Conservation (phyloP, 2,329 filamentous ascomycete genomes). For the Fusarium xylarioides region DNA sequence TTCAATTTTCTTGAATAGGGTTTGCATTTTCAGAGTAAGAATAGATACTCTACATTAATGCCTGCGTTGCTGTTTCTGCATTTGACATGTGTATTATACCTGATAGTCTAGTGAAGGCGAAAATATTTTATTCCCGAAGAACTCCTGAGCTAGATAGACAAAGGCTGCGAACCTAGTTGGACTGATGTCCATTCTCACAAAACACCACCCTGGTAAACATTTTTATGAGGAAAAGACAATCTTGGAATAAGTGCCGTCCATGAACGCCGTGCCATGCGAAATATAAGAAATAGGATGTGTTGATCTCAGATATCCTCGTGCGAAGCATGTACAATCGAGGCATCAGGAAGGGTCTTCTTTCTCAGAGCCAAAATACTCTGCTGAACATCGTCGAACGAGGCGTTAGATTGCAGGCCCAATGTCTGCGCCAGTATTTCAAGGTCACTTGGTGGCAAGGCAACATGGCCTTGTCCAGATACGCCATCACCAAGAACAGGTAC, state of each 20-base stretch:
- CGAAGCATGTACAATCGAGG: constrained; percentile 13
- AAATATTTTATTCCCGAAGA: background rate
- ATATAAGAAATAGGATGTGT: background rate
- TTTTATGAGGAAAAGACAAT: background rate
- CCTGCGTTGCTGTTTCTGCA: background rate
- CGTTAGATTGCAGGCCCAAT: constrained; percentile 48
- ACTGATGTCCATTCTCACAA: background rate
- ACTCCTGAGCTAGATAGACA: background rate
- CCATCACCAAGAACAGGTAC: constrained; percentile 30
- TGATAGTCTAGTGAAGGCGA: background rate
- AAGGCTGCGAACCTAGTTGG: background rate
- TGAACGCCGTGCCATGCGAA: constrained; percentile 41
- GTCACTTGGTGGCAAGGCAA: constrained; percentile 40
- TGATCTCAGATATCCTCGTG: constrained; percentile 28
- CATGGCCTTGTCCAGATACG: constrained; percentile 8
- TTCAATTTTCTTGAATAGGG: constrained; percentile 40
- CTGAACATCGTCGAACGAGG: constrained; percentile 49
- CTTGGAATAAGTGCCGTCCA: background rate
- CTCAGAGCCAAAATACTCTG: constrained; percentile 46
- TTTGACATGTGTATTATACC: background rate
- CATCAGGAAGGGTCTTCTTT: constrained; percentile 19
- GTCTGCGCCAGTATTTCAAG: constrained; percentile 49
- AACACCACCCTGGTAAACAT: background rate
- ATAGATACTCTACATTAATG: constrained; percentile 31
- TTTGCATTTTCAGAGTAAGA: constrained; percentile 32